These are phyloP conservation scores for Solanum habrochaites DNA, from an alignment of 257 asterid genomes.

Conservation along the genomic window DNA sequence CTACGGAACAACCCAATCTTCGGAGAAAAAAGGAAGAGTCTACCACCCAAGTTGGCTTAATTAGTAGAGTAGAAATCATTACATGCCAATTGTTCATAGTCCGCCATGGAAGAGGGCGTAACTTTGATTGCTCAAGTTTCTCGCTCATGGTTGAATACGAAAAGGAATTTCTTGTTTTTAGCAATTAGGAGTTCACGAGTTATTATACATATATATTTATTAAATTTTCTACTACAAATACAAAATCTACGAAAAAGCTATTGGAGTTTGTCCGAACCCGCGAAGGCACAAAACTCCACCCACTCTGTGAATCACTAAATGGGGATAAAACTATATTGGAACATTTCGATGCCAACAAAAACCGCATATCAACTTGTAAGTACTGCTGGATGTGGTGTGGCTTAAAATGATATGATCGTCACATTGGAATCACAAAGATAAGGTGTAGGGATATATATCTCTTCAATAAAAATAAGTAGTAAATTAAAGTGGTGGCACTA, in stretches of 20 bases:
- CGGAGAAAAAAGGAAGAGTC: no score
- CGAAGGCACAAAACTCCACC: not conserved
- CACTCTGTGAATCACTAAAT: not conserved
- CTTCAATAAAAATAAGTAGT: slow-evolving; percentile 5
- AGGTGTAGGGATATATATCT: not conserved
- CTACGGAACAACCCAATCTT: not conserved
- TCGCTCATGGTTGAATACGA: not conserved
- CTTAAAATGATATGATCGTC: no score
- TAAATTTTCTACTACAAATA: no score
- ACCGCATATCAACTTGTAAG: slow-evolving; percentile 3
- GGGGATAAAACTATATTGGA: not conserved
- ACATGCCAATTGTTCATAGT: not conserved
- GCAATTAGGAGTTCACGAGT: not conserved
- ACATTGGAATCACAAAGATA: no score
- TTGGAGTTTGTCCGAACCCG: not conserved
- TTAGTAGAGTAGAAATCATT: no score
- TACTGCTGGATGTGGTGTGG: not conserved
- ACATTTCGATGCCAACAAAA: slow-evolving; percentile 7
- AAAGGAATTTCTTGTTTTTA: not conserved
- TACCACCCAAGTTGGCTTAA: no score
- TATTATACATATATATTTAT: no score
- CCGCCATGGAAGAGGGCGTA: not conserved
- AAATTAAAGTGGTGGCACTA: slow-evolving; percentile 30
- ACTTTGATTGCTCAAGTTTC: not conserved
- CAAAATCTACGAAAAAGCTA: no score